Base-by-base conservation (phyloP, 1,284 basidiomycete genomes). In the Sporisorium reilianum region DNA sequence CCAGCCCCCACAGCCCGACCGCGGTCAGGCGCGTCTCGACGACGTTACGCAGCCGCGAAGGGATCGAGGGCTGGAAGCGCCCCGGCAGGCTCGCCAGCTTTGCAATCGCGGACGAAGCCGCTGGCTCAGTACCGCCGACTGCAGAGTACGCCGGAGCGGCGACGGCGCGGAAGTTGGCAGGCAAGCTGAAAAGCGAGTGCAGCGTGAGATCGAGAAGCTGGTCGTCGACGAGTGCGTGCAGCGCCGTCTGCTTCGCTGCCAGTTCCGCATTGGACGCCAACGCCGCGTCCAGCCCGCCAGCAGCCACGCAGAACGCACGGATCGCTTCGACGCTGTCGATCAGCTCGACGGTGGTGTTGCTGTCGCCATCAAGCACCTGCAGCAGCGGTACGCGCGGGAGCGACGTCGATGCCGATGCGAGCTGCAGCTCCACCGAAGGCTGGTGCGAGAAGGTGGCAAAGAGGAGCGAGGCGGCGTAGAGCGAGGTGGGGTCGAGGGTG, bases 151-250 rank as follows among this genome's bases (percentile, higher is more conserved):
- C 55, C 1, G 69, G 67, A 1, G 66, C 73, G 6, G 79, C 79
- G 20, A 76, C 73, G 8, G 68, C 41, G 22, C 76, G 69, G 22
- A 63, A 80, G 65, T 80, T 80, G 42, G 64, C 26, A 8, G 79
- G 77, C n/a, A 79, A 49, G 18, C 64, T 69, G 52, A 80, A 80
- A 4, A 80, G 70, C 26, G 79, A 72, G 57, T 80, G 79, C 26
- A 80, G 62, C 3, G 67, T 70, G 10, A 80, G 55, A 36, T 79
- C 75, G 8, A 69, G 51, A 18, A 79, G 59, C 23, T 66, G 70
- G 25, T 80, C 79, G 55, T 80, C 79, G 8, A 80, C 38, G 3
- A 74, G 44, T 0, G 79, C 77, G 28, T 79, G 73, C 0, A 77
- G 23, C n/a, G 77, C 78, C 10, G 52, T 44, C 3, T 52, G 42